Evolutionary conservation across 768 basidiomycete genomes (phyloP).

Genomic region (Trametes elegans): DNA sequence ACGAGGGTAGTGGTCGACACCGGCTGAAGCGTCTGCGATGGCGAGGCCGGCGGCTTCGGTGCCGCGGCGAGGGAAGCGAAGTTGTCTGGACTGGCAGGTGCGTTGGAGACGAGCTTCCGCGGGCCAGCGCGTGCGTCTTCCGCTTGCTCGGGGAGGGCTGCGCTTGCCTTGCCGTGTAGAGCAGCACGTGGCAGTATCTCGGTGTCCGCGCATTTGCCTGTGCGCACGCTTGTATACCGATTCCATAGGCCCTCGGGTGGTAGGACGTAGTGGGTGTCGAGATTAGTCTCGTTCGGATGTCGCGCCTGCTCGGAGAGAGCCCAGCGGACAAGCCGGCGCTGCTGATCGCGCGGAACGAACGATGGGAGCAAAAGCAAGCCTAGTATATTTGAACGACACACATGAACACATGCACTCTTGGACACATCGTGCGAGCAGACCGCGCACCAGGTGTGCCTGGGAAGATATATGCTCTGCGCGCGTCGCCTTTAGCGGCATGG

Average conservation of each 20-base stretch:
- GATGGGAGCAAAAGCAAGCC: constrained; percentile 84
- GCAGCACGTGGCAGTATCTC: constrained; percentile 47
- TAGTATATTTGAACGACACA: constrained; percentile 31
- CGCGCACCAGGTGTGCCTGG: constrained; percentile 56
- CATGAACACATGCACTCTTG: constrained; percentile 21
- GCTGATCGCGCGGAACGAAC: constrained; percentile 60
- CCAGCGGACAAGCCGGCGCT: constrained; percentile 69
- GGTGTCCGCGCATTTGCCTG: constrained; percentile 31
- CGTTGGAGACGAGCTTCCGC: constrained; percentile 69
- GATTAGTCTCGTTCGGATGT: constrained; percentile 83
- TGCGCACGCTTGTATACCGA: constrained; percentile 40
- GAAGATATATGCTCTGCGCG: constrained; percentile 42
- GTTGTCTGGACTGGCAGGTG: constrained; percentile 58
- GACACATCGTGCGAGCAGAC: not conserved
- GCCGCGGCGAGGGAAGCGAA: constrained; percentile 49
- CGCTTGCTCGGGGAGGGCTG: not conserved
- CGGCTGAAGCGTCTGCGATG: constrained; percentile 59
- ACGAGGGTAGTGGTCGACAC: constrained; percentile 55
- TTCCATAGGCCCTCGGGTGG: constrained; percentile 82
- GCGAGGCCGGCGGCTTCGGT: constrained; percentile 60
- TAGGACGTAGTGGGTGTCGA: constrained; percentile 81
- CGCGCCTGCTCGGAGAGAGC: constrained; percentile 74
- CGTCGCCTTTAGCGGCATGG: constrained; percentile 12
- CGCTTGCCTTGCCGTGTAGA: constrained; percentile 12
- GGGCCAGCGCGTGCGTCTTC: constrained; percentile 52